phyloP scores from a whole-genome alignment of 2,329 filamentous ascomycete genomes.

The Triangularia verruculosa region DNA sequence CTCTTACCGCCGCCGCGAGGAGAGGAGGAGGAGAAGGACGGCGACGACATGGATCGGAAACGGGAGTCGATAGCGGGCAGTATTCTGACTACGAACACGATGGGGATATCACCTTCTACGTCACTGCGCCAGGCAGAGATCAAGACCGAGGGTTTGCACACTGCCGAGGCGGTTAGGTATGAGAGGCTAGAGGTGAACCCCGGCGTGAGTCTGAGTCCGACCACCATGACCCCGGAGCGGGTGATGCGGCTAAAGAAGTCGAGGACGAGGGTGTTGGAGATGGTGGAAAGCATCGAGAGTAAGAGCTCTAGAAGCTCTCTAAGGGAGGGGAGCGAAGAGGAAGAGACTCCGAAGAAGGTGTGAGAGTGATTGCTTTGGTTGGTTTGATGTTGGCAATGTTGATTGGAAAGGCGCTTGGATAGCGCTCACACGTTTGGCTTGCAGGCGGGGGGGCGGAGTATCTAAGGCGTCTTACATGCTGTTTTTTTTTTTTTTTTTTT shows the following conservation, averaged over 20 bases:
- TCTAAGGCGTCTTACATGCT: background rate
- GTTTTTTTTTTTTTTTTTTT: background rate
- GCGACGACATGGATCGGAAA: background rate
- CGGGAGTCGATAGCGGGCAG: constrained; percentile 7
- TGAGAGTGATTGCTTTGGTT: no score
- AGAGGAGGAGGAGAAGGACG: background rate
- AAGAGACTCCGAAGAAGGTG: background rate
- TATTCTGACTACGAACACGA: background rate
- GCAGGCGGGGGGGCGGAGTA: background rate
- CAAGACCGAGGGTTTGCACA: constrained; percentile 34
- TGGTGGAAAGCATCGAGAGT: constrained; percentile 56
- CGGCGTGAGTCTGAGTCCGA: background rate
- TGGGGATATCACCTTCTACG: constrained; percentile 16
- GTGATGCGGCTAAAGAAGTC: constrained; percentile 25
- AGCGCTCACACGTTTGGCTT: background rate
- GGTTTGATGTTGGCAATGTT: background rate
- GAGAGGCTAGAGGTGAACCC: constrained; percentile 25
- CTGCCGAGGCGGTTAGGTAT: constrained; percentile 45
- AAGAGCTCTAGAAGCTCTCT: constrained; percentile 33
- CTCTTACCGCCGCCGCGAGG: background rate
- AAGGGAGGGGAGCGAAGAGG: background rate
- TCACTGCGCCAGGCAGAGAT: constrained; percentile 34
- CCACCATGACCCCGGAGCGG: background rate
- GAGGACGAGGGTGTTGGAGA: constrained; percentile 48
- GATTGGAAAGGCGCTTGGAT: background rate